Evolutionary conservation across 2,329 filamentous ascomycete genomes (phyloP).

Genomic region (Xylariaceae sp.): DNA sequence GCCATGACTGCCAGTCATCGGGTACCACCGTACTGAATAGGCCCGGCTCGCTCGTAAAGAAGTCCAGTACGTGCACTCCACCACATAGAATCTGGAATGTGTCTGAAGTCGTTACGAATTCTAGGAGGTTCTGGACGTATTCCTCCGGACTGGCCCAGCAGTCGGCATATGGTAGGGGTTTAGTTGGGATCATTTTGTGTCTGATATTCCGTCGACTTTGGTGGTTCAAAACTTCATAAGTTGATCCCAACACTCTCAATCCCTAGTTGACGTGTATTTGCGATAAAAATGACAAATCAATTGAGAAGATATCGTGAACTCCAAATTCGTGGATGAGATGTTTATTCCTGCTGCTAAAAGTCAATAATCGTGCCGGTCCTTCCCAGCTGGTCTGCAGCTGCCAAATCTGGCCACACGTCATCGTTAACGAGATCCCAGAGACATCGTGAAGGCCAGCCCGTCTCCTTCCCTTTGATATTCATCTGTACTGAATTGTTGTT

Average conservation of each 20-base stretch:
- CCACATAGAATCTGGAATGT: conserved; percentile 87
- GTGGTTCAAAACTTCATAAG: not conserved
- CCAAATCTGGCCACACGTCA: conserved; percentile 14
- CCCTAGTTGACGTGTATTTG: not conserved
- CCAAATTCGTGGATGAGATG: not conserved
- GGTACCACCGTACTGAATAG: conserved; percentile 76
- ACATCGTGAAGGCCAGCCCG: too few species aligned
- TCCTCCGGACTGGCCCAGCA: conserved; percentile 66
- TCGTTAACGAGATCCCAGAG: not conserved
- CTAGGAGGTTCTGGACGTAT: conserved; percentile 72
- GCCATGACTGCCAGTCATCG: conserved; percentile 74
- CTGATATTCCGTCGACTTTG: not conserved
- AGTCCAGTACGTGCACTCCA: conserved; percentile 94
- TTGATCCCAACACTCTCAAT: not conserved
- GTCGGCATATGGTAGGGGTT: conserved; percentile 62
- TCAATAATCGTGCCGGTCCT: not conserved
- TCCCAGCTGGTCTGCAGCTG: conserved; percentile 10
- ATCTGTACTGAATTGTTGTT: not conserved
- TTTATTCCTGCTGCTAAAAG: not conserved
- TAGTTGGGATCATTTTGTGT: conserved; percentile 42
- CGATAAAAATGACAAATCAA: not conserved
- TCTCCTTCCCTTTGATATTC: not conserved
- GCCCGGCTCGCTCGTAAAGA: conserved; percentile 80
- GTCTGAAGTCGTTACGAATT: conserved; percentile 68
- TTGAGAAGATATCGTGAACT: not conserved